Evolutionary conservation across 163 green algal species (phyloP).

Genomic region (Prototheca stagnorum): DNA sequence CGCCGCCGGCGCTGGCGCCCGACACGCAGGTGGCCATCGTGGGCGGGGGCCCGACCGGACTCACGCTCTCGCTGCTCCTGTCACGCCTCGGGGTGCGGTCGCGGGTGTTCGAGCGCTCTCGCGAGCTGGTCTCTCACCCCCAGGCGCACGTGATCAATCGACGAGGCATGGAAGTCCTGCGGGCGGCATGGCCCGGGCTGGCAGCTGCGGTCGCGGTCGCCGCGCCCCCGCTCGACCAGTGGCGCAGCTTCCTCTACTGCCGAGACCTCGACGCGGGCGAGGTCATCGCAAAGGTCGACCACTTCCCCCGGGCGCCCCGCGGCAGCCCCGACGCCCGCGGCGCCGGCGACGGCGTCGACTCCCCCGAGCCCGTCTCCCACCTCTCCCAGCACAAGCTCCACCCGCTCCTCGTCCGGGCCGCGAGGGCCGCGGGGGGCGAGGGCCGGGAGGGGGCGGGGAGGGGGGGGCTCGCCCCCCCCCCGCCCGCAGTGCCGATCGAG

Average conservation of each 20-base stretch:
- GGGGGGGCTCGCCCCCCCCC: too few species aligned
- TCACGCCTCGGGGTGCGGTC: conserved; percentile 29
- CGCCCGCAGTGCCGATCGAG: too few species aligned
- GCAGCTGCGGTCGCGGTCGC: conserved; percentile 16
- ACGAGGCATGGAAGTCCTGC: conserved; percentile 68
- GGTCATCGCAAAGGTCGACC: conserved; percentile 60
- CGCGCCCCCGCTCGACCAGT: conserved; percentile 56
- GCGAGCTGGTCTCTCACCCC: conserved; percentile 43
- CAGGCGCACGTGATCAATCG: conserved; percentile 83
- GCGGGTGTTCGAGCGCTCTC: conserved; percentile 47
- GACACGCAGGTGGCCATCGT: conserved; percentile 41
- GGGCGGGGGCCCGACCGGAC: conserved; percentile 59
- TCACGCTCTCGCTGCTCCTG: conserved; percentile 47
- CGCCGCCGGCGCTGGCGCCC: background rate
- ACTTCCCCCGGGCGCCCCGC: conserved; percentile 64
- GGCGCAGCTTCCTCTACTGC: conserved; percentile 71
- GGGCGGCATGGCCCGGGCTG: conserved; percentile 24
- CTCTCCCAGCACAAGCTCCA: conserved; percentile 71
- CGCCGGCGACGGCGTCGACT: too few species aligned
- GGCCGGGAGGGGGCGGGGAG: too few species aligned
- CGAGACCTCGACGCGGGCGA: conserved; percentile 18
- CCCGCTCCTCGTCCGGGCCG: conserved; percentile 46
- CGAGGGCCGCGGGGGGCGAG: too few species aligned
- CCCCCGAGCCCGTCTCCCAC: conserved; percentile 58
- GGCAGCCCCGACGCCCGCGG: too few species aligned